Conservation (phyloP, 208 protist species). For the Leishmania lainsoni region DNA sequence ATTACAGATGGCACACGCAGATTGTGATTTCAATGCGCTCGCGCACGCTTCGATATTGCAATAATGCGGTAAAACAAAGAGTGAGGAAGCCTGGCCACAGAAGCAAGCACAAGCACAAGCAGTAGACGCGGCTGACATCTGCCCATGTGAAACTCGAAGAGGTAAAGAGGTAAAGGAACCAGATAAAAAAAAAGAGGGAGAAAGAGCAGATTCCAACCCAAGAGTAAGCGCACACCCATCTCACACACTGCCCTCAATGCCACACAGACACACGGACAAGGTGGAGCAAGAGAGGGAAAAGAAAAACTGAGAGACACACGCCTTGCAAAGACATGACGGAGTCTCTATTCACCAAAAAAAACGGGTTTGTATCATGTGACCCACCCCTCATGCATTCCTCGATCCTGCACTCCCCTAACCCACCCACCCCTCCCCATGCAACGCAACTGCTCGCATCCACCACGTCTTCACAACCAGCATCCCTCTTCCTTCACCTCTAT, state of each 20-base stretch:
- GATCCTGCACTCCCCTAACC: background rate
- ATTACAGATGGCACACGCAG: background rate
- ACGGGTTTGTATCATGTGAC: background rate
- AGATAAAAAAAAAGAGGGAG: background rate
- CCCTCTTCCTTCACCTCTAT: no score
- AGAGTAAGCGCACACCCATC: background rate
- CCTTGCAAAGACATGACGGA: background rate
- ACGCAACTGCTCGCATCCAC: background rate
- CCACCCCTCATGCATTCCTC: no score
- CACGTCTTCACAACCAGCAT: background rate
- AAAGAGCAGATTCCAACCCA: background rate
- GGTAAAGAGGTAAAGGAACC: background rate
- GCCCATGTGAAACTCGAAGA: background rate
- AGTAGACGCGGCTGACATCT: background rate
- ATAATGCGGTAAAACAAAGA: background rate
- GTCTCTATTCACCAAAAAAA: background rate
- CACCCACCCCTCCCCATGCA: background rate
- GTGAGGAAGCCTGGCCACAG: no score
- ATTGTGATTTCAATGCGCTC: background rate
- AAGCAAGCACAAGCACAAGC: background rate
- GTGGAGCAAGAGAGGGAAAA: background rate
- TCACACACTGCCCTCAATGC: background rate
- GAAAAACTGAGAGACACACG: background rate
- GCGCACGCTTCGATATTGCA: background rate
- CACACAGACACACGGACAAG: background rate